Conservation (phyloP, 192 early-diverging fungal genomes). For the Coemansia reversa region DNA sequence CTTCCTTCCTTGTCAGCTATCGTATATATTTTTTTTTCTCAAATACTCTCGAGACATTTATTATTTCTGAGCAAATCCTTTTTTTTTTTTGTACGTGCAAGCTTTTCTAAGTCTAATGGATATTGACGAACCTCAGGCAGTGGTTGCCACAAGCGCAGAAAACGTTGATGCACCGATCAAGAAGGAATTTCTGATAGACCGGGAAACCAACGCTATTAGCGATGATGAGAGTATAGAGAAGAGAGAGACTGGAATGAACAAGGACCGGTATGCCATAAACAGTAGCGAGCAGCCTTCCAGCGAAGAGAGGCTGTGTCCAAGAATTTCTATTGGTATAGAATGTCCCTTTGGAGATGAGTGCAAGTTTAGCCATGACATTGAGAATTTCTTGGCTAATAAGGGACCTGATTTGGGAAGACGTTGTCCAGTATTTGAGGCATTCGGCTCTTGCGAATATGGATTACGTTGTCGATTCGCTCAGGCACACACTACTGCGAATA, state of each 20-base stretch:
- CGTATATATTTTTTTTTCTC: background rate
- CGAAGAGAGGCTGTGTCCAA: conserved; percentile 55
- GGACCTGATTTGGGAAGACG: conserved; percentile 67
- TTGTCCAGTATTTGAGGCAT: conserved; percentile 71
- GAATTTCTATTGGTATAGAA: conserved; percentile 41
- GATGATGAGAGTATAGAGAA: background rate
- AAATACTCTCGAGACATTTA: background rate
- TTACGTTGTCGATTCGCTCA: conserved; percentile 62
- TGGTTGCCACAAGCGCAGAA: background rate
- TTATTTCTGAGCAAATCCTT: background rate
- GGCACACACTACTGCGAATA: conserved; percentile 55
- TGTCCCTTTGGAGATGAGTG: conserved; percentile 64
- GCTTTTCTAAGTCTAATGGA: background rate
- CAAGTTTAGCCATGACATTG: conserved; percentile 77
- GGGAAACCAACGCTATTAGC: background rate
- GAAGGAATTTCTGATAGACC: conserved; percentile 17
- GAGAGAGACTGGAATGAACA: conserved; percentile 19
- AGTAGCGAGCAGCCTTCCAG: conserved; percentile 2
- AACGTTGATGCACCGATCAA: conserved; percentile 17
- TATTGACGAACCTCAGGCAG: background rate
- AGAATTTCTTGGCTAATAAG: conserved; percentile 69
- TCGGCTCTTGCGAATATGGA: conserved; percentile 68
- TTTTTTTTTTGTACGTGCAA: background rate
- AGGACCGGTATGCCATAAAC: conserved; percentile 17
- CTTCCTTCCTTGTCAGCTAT: background rate